These are phyloP conservation scores for Wickerhamiella allomyrinae DNA, from an alignment of 805 yeast species.

Conservation along the genomic window DNA sequence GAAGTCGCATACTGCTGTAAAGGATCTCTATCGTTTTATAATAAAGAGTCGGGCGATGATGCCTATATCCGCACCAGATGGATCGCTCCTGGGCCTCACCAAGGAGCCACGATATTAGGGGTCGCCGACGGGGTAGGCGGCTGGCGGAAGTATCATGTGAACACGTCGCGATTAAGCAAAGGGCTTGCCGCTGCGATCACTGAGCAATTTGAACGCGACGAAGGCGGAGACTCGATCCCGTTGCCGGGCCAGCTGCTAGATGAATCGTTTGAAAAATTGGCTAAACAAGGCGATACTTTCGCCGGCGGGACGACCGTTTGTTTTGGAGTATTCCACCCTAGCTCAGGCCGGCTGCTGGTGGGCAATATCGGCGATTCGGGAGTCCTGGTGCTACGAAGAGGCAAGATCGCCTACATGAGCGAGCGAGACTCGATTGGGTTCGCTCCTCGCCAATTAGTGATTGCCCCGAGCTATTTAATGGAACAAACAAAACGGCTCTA, in stretches of 20 bases:
- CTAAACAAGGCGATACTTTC: conserved; percentile 42
- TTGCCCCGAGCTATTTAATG: conserved; percentile 47
- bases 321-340: conserved; percentile 47
- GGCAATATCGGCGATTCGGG: conserved; percentile 92
- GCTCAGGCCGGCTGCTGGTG: conserved; percentile 39
- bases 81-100: conserved; percentile 14
- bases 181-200: conserved; percentile 53
- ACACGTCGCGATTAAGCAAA: conserved; percentile 74
- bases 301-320: conserved; percentile 95
- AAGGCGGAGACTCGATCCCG: conserved; percentile 9
- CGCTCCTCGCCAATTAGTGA: conserved; percentile 82
- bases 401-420: conserved; percentile 31
- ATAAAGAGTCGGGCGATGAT: conserved; percentile 15
- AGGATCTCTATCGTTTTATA: conserved; percentile 14
- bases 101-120: conserved; percentile 18
- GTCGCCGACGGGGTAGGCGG: conserved; percentile 93
- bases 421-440: conserved; percentile 14
- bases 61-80: conserved; percentile 12
- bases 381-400: conserved; percentile 69
- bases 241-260: conserved; percentile 38
- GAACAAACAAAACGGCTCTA: conserved; percentile 1
- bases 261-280: conserved; percentile 41
- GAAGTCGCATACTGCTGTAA: conserved; percentile 13
- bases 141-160: conserved; percentile 85
- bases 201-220: conserved; percentile 23